phyloP scores from a whole-genome alignment of 148 eudicot species.

The Cornus controversa region DNA sequence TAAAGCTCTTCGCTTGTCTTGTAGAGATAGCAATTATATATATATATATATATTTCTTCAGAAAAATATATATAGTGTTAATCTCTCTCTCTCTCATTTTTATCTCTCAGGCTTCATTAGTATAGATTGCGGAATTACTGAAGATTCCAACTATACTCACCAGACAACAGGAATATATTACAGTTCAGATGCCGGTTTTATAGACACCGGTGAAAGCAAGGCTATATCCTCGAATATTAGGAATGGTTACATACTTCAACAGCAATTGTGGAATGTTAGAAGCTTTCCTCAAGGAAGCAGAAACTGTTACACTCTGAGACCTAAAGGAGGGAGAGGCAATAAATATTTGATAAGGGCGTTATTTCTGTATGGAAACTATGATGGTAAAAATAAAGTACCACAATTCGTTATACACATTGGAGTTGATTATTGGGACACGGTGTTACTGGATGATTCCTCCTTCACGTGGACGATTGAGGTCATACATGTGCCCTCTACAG shows the following conservation, averaged over 20 bases:
- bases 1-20: too few relatives aligned
- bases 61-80: too few relatives aligned
- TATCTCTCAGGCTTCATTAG: slow-evolving; percentile 30
- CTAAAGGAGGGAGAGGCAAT: slow-evolving; percentile 17
- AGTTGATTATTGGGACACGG: slow-evolving; percentile 31
- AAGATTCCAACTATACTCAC: slow-evolving; percentile 19
- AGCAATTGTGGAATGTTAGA: slow-evolving; percentile 18
- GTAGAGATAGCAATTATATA: too few relatives aligned
- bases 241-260: neutral
- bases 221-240: slow-evolving; percentile 17
- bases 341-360: slow-evolving; percentile 31
- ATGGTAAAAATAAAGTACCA: slow-evolving; percentile 13
- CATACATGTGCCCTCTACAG: slow-evolving; percentile 25
- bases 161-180: slow-evolving; percentile 20
- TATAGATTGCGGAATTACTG: slow-evolving; percentile 30
- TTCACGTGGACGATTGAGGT: slow-evolving; percentile 11
- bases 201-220: slow-evolving; percentile 15
- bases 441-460: neutral
- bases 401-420: slow-evolving; percentile 33
- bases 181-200: slow-evolving; percentile 20
- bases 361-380: slow-evolving; percentile 45
- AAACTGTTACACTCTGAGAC: slow-evolving; percentile 37
- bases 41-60: too few relatives aligned
- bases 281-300: slow-evolving; percentile 35
- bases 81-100: too few relatives aligned